A percentile compares a stretch with the other conserved stretches of the same genome.
phyloP scores from a whole-genome alignment of 495 filamentous ascomycete genomes.

The Chaetomium cochliodes region DNA sequence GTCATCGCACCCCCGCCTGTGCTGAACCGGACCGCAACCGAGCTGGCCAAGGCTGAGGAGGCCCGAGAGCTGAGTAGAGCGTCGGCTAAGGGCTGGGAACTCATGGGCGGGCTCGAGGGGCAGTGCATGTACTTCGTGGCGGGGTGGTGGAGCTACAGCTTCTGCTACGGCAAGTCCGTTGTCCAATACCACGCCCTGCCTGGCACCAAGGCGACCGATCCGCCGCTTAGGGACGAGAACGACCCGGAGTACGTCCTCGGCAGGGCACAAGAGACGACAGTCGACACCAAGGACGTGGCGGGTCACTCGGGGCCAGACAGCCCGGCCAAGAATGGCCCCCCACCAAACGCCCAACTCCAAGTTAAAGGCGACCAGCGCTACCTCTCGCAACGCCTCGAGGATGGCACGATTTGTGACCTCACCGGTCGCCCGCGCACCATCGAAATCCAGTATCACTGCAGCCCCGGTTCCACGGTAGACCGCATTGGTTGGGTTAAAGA shows the following conservation, averaged over 20 bases:
- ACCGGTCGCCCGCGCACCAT: conserved; percentile 81
- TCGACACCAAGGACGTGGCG: conserved; percentile 35
- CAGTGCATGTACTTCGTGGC: conserved; percentile 85
- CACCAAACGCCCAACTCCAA: conserved; percentile 65
- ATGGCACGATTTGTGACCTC: conserved; percentile 88
- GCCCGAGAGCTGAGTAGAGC: conserved; percentile 82
- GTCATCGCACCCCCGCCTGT: conserved; percentile 55
- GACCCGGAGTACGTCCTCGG: conserved; percentile 82
- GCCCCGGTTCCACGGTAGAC: conserved; percentile 69
- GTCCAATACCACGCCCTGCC: conserved; percentile 90
- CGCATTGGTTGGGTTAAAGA: conserved; percentile 96
- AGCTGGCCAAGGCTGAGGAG: conserved; percentile 67
- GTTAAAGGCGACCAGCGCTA: conserved; percentile 82
- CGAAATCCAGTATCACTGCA: conserved; percentile 92
- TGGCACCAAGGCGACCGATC: conserved; percentile 51
- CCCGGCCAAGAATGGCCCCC: conserved; percentile 37
- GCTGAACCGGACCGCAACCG: conserved; percentile 59
- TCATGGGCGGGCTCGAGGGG: conserved; percentile 83
- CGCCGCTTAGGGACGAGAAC: conserved; percentile 69
- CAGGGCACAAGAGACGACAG: conserved; percentile 34
- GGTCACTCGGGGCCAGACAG: conserved; percentile 21
- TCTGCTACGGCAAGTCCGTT: conserved; percentile 86
- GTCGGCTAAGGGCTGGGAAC: conserved; percentile 79
- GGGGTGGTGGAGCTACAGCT: conserved; percentile 97
- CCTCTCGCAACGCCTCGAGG: conserved; percentile 80